Evolutionary conservation across 2,329 filamentous ascomycete species (phyloP).

Genomic region (Penicillium sp.): DNA sequence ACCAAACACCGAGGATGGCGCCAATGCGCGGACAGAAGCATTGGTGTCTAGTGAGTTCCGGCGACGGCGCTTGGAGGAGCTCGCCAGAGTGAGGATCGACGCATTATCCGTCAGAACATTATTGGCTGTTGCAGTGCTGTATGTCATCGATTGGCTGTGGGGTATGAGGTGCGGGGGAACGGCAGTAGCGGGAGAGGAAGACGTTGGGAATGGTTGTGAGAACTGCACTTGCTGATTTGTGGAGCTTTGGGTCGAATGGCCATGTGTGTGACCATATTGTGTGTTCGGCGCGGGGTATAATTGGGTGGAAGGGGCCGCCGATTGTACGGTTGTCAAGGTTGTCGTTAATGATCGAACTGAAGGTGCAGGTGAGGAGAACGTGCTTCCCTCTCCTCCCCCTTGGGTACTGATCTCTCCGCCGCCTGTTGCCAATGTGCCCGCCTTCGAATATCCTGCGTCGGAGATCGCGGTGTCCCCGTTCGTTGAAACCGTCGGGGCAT

Average conservation of each 20-base stretch:
- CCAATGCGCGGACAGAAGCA: constrained; percentile 67
- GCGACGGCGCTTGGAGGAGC: constrained; percentile 65
- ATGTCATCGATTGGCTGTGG: constrained; percentile 59
- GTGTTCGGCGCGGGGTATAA: constrained; percentile 40
- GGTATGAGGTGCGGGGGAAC: constrained; percentile 63
- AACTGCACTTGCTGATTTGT: constrained; percentile 55
- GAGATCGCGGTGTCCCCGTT: constrained; percentile 77
- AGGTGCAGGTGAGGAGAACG: constrained; percentile 67
- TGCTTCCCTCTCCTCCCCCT: constrained; percentile 69
- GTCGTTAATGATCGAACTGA: constrained; percentile 69
- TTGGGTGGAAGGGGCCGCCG: constrained; percentile 58
- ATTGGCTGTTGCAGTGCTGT: constrained; percentile 65
- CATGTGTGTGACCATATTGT: constrained; percentile 37
- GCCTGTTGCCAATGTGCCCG: constrained; percentile 70
- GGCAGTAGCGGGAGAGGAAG: constrained; percentile 59
- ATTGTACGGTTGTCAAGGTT: constrained; percentile 69
- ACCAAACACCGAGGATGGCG: constrained; percentile 67
- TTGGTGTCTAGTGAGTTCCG: constrained; percentile 69
- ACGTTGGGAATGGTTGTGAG: constrained; percentile 62
- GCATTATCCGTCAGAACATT: constrained; percentile 68
- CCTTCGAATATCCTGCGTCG: constrained; percentile 75
- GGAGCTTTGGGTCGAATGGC: constrained; percentile 42
- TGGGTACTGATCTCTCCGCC: constrained; percentile 68
- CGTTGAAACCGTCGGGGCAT: constrained; percentile 80
- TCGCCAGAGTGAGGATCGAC: constrained; percentile 67